Evolutionary conservation across 805 yeast genomes (phyloP).

Genomic region (Blastobotrys robertii): DNA sequence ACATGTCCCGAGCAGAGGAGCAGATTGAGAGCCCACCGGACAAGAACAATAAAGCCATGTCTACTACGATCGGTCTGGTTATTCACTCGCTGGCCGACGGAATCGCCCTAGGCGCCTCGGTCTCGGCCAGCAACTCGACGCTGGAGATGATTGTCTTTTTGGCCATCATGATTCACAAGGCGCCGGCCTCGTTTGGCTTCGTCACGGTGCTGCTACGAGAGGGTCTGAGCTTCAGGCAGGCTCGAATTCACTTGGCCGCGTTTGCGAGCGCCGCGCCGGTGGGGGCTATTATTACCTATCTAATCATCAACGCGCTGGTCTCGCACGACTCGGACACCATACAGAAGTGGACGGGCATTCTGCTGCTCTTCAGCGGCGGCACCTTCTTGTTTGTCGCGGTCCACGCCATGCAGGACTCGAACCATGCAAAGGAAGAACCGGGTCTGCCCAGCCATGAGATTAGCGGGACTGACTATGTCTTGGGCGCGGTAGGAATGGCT

Average conservation of each 20-base stretch:
- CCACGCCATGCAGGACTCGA: slow-evolving; percentile 43
- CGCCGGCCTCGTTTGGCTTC: slow-evolving; percentile 67
- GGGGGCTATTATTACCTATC: slow-evolving; percentile 44
- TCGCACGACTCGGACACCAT: slow-evolving; percentile 14
- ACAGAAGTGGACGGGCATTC: slow-evolving; percentile 37
- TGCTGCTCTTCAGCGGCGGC: slow-evolving; percentile 60
- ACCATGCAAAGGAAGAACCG: slow-evolving; percentile 8
- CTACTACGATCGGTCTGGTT: slow-evolving; percentile 52
- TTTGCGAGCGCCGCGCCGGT: slow-evolving; percentile 57
- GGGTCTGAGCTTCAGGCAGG: slow-evolving; percentile 25
- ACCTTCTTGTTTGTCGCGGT: slow-evolving; percentile 63
- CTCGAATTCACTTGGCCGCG: slow-evolving; percentile 38
- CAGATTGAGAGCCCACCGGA: slow-evolving; percentile 9
- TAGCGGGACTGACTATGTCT: slow-evolving; percentile 14
- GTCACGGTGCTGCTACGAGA: slow-evolving; percentile 41
- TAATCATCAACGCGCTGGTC: slow-evolving; percentile 22
- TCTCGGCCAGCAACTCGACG: slow-evolving; percentile 30
- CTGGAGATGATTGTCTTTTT: slow-evolving; percentile 40
- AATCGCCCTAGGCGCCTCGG: slow-evolving; percentile 56
- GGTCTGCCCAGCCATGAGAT: slow-evolving; percentile 4
- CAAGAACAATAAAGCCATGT: slow-evolving; percentile 21
- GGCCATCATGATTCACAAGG: slow-evolving; percentile 59
- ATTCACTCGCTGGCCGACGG: slow-evolving; percentile 69
- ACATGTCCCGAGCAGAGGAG: slow-evolving; percentile 23
- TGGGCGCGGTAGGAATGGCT: slow-evolving; percentile 24